These are phyloP conservation scores for Elaphomyces granulatus DNA, from an alignment of 495 filamentous ascomycete genomes.

Conservation along the genomic window DNA sequence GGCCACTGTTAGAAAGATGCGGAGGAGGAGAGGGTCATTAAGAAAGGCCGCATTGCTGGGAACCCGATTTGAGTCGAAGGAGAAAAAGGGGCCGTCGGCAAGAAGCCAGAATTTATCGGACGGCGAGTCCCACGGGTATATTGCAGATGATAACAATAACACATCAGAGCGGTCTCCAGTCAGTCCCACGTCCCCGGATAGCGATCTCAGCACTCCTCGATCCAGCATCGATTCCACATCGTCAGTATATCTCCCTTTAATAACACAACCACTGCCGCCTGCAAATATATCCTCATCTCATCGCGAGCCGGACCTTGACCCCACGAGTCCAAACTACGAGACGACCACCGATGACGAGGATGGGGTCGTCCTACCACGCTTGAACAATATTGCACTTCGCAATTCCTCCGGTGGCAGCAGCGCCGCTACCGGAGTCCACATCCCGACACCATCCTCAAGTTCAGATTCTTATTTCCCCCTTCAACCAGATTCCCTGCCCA, in stretches of 20 bases:
- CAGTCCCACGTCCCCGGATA: neutral
- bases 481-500: constrained; percentile 7
- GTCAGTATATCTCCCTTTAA: constrained; percentile 4
- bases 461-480: constrained; percentile 55
- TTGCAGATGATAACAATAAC: no score
- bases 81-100: constrained; percentile 25
- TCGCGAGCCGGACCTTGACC: constrained; percentile 6
- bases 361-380: constrained; percentile 39
- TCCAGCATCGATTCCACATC: no score
- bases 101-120: constrained; percentile 8
- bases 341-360: constrained; percentile 76
- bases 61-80: constrained; percentile 37
- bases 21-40: constrained; percentile 63
- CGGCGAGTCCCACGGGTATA: no score
- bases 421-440: constrained; percentile 16
- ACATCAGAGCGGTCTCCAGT: neutral
- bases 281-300: constrained; percentile 3
- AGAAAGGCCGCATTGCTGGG: constrained; percentile 69
- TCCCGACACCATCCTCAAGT: constrained; percentile 37
- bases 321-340: constrained; percentile 38
- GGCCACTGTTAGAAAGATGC: constrained; percentile 43
- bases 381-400: constrained; percentile 14
- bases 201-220: no score
- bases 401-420: constrained; percentile 7
- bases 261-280: constrained; percentile 9